Percentiles rank a stretch among this genome's conserved stretches.
These are phyloP conservation scores for Trichophyton equinum DNA, from an alignment of 2,329 filamentous ascomycete genomes.

Conservation along the genomic window DNA sequence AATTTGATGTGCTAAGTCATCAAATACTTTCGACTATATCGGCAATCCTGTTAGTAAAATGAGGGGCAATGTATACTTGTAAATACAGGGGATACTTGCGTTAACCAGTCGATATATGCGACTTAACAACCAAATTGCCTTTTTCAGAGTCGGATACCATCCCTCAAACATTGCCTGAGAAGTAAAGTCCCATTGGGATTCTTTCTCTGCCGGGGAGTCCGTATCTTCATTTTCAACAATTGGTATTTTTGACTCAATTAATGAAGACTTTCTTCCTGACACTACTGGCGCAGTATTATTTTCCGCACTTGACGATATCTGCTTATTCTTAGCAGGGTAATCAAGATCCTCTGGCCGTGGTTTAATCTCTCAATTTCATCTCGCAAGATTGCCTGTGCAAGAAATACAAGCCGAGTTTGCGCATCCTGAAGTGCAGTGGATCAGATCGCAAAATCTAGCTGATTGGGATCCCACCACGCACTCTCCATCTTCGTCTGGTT, in stretches of 20 bases:
- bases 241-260: conserved; percentile 36
- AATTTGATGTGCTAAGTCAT: conserved; percentile 64
- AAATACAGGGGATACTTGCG: conserved; percentile 25
- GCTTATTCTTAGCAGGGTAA: conserved; percentile 44
- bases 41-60: conserved; percentile 14
- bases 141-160: conserved; percentile 56
- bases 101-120: conserved; percentile 59
- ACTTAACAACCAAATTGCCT: conserved; percentile 56
- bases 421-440: conserved; percentile 56
- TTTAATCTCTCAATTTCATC: conserved; percentile 55
- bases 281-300: conserved; percentile 34
- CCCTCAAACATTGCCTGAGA: conserved; percentile 45
- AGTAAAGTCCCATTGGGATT: conserved; percentile 42
- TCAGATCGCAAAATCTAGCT: conserved; percentile 51
- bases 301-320: conserved; percentile 29
- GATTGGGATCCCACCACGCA: conserved; percentile 35
- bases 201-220: conserved; percentile 31
- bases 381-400: conserved; percentile 49
- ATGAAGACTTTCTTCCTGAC: conserved; percentile 42
- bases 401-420: conserved; percentile 54
- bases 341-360: conserved; percentile 53
- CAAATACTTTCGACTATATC: conserved; percentile 51
- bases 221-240: conserved; percentile 41
- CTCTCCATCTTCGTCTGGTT: conserved; percentile 43
- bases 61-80: not conserved